phyloP scores from a whole-genome alignment of 345 rosid genomes.

The Salix brachista region DNA sequence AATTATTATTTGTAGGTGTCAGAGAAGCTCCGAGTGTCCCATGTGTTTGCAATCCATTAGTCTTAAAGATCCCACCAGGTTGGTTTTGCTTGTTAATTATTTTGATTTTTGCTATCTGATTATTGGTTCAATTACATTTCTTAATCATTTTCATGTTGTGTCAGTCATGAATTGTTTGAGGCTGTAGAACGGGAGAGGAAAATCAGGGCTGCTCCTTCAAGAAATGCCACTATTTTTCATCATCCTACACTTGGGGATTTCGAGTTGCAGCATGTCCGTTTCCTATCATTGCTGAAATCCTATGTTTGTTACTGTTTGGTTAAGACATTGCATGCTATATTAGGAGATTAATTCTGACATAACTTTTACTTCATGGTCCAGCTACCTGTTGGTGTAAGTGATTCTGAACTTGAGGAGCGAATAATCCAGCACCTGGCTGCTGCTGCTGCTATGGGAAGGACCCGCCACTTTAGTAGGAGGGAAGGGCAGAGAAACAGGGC shows the following conservation, averaged over 20 bases:
- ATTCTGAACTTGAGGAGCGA: conserved; percentile 30
- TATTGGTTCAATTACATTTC: neutral
- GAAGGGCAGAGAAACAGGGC: conserved; percentile 28
- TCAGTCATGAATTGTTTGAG: conserved; percentile 33
- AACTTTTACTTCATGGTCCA: conserved; percentile 2
- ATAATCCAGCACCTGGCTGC: conserved; percentile 47
- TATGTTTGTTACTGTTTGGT: neutral
- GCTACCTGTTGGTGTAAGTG: conserved; percentile 26
- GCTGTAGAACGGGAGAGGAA: conserved; percentile 35
- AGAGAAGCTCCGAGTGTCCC: conserved; percentile 32
- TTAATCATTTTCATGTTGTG: neutral
- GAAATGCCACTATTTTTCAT: conserved; percentile 25
- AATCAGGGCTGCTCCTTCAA: conserved; percentile 15
- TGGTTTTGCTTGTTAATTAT: neutral
- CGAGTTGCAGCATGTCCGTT: conserved; percentile 30
- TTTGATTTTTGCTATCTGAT: neutral
- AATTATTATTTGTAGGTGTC: conserved; percentile 25
- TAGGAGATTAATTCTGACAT: neutral
- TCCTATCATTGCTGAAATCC: neutral
- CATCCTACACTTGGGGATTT: conserved; percentile 30
- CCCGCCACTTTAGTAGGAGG: conserved; percentile 23
- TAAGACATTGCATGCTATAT: neutral
- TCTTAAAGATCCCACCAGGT: conserved; percentile 28
- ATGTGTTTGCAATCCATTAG: conserved; percentile 27
- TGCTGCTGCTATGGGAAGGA: conserved; percentile 40